Conservation (phyloP, 306 rosid genomes). For the Acacia acuminata region DNA sequence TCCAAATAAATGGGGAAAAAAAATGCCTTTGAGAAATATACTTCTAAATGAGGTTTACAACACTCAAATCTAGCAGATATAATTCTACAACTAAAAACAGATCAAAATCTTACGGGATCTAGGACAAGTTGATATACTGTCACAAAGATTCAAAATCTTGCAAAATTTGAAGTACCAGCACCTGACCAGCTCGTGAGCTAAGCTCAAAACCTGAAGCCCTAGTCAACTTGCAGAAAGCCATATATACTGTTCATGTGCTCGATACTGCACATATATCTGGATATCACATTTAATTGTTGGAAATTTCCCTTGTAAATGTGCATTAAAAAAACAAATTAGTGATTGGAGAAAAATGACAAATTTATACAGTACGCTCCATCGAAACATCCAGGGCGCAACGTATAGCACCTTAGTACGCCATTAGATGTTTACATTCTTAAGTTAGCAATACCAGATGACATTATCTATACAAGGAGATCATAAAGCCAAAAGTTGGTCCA, state of each 20-base stretch:
- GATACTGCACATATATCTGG: not conserved
- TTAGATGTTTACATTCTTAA: not conserved
- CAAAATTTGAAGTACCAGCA: not conserved
- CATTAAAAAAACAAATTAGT: not conserved
- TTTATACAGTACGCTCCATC: not conserved
- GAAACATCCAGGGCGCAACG: not conserved
- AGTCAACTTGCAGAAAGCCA: not conserved
- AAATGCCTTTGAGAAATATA: too few species aligned
- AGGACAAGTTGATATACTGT: not conserved
- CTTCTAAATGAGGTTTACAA: too few species aligned
- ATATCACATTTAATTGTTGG: not conserved
- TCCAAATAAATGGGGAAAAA: too few species aligned
- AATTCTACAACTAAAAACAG: too few species aligned
- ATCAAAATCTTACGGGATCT: not conserved
- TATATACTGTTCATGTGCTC: not conserved
- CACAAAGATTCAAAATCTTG: not conserved
- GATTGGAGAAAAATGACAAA: not conserved
- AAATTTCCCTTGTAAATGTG: conserved; percentile 16
- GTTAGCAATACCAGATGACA: not conserved
- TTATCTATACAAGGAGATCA: not conserved
- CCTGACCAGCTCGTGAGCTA: not conserved
- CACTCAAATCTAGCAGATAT: too few species aligned
- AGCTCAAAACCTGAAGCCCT: not conserved
- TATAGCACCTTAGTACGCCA: not conserved
- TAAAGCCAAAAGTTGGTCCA: conserved; percentile 2